Conservation (phyloP, 2,329 filamentous ascomycete species). For the Dactylellina parvicollis region DNA sequence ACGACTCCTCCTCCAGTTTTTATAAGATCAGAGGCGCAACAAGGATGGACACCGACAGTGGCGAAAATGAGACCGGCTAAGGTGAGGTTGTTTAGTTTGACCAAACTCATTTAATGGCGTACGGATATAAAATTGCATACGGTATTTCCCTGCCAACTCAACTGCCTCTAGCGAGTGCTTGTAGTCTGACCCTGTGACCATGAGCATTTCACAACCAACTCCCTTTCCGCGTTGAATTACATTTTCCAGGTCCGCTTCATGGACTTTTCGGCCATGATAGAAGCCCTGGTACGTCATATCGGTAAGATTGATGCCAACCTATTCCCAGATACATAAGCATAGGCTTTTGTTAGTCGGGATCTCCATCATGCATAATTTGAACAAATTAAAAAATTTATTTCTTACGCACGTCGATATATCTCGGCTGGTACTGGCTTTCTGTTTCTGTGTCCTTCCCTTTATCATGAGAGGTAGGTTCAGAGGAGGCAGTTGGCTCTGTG, state of each 20-base stretch:
- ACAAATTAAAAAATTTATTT: background rate
- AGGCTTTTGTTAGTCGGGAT: background rate
- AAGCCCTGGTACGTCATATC: conserved; percentile 87
- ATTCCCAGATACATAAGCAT: background rate
- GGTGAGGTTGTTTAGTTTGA: conserved; percentile 29
- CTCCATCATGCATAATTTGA: background rate
- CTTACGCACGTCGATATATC: conserved; percentile 52
- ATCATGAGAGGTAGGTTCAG: background rate
- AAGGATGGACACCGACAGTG: conserved; percentile 94
- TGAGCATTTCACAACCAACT: conserved; percentile 85
- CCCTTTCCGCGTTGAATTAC: conserved; percentile 81
- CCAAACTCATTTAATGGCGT: background rate
- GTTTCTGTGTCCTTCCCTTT: conserved; percentile 3
- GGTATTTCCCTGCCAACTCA: conserved; percentile 76
- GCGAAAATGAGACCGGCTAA: conserved; percentile 83
- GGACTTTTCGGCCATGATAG: conserved; percentile 78
- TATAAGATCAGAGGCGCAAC: conserved; percentile 82
- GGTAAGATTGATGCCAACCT: conserved; percentile 90
- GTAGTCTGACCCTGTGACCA: conserved; percentile 91
- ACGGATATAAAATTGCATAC: conserved; percentile 64
- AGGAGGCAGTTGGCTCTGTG: conserved; percentile 5
- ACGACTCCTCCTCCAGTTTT: conserved; percentile 62
- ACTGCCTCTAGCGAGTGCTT: conserved; percentile 79
- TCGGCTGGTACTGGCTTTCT: conserved; percentile 38
- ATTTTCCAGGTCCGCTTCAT: conserved; percentile 76